phyloP scores from a whole-genome alignment of 305 asterid species.

The Solanum chacoense region DNA sequence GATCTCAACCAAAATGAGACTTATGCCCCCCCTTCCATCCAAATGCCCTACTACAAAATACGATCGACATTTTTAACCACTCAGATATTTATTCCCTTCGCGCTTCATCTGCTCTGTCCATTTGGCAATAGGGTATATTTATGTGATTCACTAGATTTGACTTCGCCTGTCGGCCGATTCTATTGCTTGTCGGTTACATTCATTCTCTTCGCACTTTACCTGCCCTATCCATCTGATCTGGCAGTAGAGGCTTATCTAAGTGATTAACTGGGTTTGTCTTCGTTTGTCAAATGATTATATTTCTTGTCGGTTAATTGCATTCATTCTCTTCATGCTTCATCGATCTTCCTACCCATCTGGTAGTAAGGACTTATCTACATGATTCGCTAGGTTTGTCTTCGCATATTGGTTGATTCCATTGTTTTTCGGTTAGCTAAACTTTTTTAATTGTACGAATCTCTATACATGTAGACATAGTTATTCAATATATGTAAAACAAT shows the following conservation, averaged over 20 bases:
- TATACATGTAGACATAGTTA: background rate
- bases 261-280: background rate
- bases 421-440: background rate
- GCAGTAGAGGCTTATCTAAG: background rate
- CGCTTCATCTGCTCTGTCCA: background rate
- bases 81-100: background rate
- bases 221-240: background rate
- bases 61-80: background rate
- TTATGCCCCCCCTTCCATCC: background rate
- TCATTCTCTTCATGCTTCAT: background rate
- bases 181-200: background rate
- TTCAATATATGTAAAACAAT: background rate
- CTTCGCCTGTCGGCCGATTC: background rate
- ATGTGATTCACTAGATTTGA: background rate
- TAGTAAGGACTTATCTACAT: background rate
- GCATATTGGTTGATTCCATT: background rate
- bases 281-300: background rate
- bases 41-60: background rate
- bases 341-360: too few species aligned
- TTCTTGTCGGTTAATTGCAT: background rate
- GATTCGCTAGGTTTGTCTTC: background rate
- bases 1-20: background rate
- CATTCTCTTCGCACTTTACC: background rate
- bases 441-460: background rate
- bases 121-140: background rate